Conservation (phyloP, 371 early-diverging fungal genomes). For the Mortierella sp. region DNA sequence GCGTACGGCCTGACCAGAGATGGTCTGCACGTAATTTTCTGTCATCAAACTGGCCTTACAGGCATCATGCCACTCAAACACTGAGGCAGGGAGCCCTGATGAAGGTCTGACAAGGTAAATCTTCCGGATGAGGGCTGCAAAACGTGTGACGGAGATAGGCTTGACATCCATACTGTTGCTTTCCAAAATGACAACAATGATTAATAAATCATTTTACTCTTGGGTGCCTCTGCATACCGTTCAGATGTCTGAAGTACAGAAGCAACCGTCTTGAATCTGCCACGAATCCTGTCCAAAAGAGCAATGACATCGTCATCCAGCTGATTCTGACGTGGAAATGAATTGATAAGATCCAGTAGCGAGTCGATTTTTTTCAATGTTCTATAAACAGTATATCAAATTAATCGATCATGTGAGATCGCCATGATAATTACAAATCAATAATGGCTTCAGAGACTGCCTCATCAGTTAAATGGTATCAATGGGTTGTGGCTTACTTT, state of each 20-base stretch:
- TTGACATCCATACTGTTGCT: neutral
- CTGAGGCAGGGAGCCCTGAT: neutral
- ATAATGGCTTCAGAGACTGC: no score
- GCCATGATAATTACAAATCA: neutral
- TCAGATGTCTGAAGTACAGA: conserved; percentile 67
- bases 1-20: neutral
- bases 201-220: conserved; percentile 55
- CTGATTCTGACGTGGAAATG: conserved; percentile 70
- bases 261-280: conserved; percentile 69
- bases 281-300: conserved; percentile 69
- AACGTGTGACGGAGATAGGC: neutral
- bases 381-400: no score
- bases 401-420: no score
- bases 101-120: neutral
- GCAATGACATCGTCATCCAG: conserved; percentile 69
- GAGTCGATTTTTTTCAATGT: conserved; percentile 62
- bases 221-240: conserved; percentile 48
- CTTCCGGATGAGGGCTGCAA: neutral
- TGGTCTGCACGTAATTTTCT: neutral
- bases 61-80: neutral
- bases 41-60: neutral
- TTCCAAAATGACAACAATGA: conserved; percentile 4
- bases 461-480: neutral
- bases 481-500: conserved; percentile 53
- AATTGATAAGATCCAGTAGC: conserved; percentile 61